Base-by-base conservation (phyloP, 2,329 filamentous ascomycete genomes). In the Claviceps fusiformis region DNA sequence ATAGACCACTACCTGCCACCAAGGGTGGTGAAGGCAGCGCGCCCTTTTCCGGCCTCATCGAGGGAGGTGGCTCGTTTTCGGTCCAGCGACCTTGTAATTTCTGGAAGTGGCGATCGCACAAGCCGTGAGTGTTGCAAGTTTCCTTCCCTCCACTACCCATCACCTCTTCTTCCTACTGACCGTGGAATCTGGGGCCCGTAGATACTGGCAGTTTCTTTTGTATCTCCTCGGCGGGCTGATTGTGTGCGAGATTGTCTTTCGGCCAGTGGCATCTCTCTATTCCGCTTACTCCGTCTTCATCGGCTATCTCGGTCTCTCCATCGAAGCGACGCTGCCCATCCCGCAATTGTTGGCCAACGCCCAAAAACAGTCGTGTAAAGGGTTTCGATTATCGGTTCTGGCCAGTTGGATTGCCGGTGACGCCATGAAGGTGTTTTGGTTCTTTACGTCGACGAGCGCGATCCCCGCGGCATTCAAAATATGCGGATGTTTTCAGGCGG, bases 391-490 rank as follows among this genome's bases (percentile, higher is more conserved):
- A 11, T 89, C 84, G 7, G 83, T 95, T 5, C 73, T 93, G 56
- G 79, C 76, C 33, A 89, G 84, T 67, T 95, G 88, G 88, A 73
- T 95, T 54, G 71, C 85, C 3, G 88, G 88, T 58, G 88, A 95
- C 68, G 75, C 80, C 9, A 89, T 93, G 83, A 95, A 95, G 76
- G 86, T 92, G 78, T 87, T 89, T 64, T 86, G 82, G 82, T 93
- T 92, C 73, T 86, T 91, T 58, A 87, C 83, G 2, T 80, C 85
- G 1, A 80, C 77, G 1, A 80, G 80, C 4, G 75, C 78, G 63
- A 88, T 93, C 37, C 87, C 88, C 0, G 78, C 79, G 77, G 82
- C 86, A 1, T 95, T 93, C 70, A 92, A 92, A 73, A 70, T 89
- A 24, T 92, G 87, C 65, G 89, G 86, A 60, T 75, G 89, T 55